Base-by-base conservation (phyloP, 805 yeast species). In the Starmerella floricola region DNA sequence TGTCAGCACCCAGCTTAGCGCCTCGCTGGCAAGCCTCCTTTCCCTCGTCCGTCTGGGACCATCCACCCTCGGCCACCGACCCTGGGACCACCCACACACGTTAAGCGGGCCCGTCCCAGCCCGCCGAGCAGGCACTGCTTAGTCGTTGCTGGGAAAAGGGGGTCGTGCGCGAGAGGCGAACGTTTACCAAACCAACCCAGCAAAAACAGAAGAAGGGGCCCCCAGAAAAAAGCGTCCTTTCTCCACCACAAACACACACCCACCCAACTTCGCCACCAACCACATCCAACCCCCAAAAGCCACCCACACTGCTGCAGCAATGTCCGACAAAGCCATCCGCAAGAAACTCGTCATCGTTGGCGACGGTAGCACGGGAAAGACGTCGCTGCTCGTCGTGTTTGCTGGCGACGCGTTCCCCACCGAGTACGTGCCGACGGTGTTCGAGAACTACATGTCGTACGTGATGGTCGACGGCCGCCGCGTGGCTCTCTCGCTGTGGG, bases 281-380 rank as follows among this genome's bases (percentile, higher is more conserved):
- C 16, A 18, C 6, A 18, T 5, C 27, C 18, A 19, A 27, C 24
- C 38, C 24, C 34, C 24, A 31, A 30, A 18, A 19, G 21, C 15
- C 38, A 16, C 15, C 21, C 32, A 13, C 38, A 34, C 40, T 23
- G 6, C 26, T 23, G 17, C 18, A 27, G 15, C 20, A 3, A 44
- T 48, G 53, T 48, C 46, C 47, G 49, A 49, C 47, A 51, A 48
- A 46, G 49, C 52, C 30, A 53, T 53, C 44, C 51, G 58, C 38
- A 54, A 52, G 52, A 85, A 85, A 67, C 73, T 85, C 59, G 95
- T 86, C 62, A 83, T 86, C 60, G 95, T 85, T 44, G 95, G 95
- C 64, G 95, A 85, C 64, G 95, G 95, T 76, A 94, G 94, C 45
- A 86, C 95, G 71, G 95, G 95, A 69, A 85, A 85, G 62, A 86